Base-by-base conservation (phyloP, 1,139 yeast species). In the Sugiyamaella xylanicola region DNA sequence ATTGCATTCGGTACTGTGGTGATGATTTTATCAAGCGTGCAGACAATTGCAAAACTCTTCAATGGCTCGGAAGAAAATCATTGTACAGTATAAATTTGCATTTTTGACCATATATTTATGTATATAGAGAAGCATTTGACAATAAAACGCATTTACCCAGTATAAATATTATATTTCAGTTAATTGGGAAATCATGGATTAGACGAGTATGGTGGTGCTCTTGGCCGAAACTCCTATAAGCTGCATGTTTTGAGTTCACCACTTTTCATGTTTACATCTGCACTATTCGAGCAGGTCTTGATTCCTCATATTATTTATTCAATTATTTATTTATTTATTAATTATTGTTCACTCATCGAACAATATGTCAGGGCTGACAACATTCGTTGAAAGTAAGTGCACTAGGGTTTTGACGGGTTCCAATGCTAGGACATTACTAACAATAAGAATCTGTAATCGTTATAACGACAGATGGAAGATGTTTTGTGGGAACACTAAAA, bases 401-500 rank as follows among this genome's bases (percentile, higher is more conserved):
- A n/a, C 19, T 8, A n/a, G 8, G 37, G 4, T 11, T 4, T n/a
- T 4, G 4, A n/a, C 8, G 8, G 15, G 13, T 32, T 8, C 5
- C 5, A 4, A 32, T 32, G 13, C 16, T 36, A 29, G 39, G 19
- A 37, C 25, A 37, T 25, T 25, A 19, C 9, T 5, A 54, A 51
- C 41, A 36, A 29, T 11, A 36, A 71, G 76, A 70, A 63, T 76
- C 76, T 62, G 92, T 91, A 11, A 79, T 87, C 55, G 81, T 91
- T 11, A 77, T 92, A 54, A 86, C 96, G n/a, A 82, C 95, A 1
- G 96, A 89, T 67, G 97, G 95, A 17, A 75, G 91, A 29, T 53
- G 55, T 35, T 63, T 65, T 50, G 63, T 82, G 68, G 98, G 97
- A 1, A 77, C 72, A 25, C 78, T 92, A 41, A 85, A 85, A 67